Evolutionary conservation across 306 rosid genomes (phyloP).

Genomic region (Cicer chorassanicum): DNA sequence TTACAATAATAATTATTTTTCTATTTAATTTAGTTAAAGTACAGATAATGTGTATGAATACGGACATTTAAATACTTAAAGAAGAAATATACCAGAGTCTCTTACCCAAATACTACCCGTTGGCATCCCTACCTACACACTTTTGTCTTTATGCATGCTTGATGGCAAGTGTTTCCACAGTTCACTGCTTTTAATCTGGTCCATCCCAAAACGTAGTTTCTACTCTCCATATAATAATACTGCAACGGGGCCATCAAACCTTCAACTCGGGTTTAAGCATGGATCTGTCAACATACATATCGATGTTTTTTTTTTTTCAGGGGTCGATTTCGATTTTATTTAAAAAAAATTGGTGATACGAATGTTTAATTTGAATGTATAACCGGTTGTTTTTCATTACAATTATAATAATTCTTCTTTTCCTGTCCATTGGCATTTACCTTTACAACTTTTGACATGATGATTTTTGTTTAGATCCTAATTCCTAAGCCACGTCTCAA

Average conservation of each 20-base stretch:
- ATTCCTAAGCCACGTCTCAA: no score
- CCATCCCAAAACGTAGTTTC: constrained; percentile 26
- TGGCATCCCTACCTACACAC: neutral
- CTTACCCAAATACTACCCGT: no score
- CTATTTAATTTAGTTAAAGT: no score
- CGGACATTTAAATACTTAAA: no score
- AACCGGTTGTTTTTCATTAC: neutral
- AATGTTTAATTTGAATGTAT: constrained; percentile 1
- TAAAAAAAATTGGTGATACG: neutral
- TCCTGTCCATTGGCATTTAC: neutral
- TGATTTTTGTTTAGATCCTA: no score
- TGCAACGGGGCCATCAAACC: constrained; percentile 20
- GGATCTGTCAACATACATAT: neutral
- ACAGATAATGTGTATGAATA: no score
- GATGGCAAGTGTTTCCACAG: constrained; percentile 19
- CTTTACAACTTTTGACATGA: neutral
- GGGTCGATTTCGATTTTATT: neutral
- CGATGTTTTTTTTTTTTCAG: neutral
- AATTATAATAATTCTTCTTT: neutral
- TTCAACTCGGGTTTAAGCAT: neutral
- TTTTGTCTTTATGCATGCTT: constrained; percentile 39
- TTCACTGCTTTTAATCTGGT: constrained; percentile 38
- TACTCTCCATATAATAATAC: constrained; percentile 21
- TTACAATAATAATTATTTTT: no score
- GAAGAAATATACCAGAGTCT: no score